A percentile compares a stretch with the other conserved stretches of the same genome.
Evolutionary conservation across 805 yeast species (phyloP).

Genomic region (Yarrowia bubula): DNA sequence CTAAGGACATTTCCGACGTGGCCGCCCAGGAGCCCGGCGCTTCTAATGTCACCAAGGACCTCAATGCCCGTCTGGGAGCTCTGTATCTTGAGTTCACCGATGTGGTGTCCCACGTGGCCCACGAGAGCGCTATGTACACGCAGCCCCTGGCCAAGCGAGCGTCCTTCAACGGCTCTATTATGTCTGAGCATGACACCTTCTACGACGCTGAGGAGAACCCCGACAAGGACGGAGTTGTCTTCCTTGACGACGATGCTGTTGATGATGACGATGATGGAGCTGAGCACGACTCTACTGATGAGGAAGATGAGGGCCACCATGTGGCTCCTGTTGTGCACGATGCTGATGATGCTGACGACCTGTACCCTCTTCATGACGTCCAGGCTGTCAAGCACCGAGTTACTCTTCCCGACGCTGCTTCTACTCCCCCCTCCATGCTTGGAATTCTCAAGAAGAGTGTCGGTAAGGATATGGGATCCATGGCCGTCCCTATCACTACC

Average conservation of each 20-base stretch:
- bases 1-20: conserved; percentile 20
- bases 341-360: conserved; percentile 32
- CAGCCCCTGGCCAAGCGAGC: conserved; percentile 25
- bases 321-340: conserved; percentile 28
- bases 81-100: conserved; percentile 17
- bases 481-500: conserved; percentile 90
- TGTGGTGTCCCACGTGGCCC: conserved; percentile 1
- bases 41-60: background rate
- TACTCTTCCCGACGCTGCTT: conserved; percentile 53
- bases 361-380: conserved; percentile 65
- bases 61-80: background rate
- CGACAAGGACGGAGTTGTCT: conserved; percentile 31
- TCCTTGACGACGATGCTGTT: conserved; percentile 31
- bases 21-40: conserved; percentile 14
- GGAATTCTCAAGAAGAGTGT: conserved; percentile 82
- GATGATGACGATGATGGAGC: conserved; percentile 30
- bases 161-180: conserved; percentile 30
- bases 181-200: conserved; percentile 32
- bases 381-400: conserved; percentile 51
- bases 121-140: conserved; percentile 3
- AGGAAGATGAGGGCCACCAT: conserved; percentile 29
- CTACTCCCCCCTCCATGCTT: conserved; percentile 78
- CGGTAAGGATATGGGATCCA: conserved; percentile 76
- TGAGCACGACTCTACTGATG: conserved; percentile 28
- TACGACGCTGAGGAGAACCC: conserved; percentile 31